Evolutionary conservation across 139 green algal genomes (phyloP).

Genomic region (Pseudopediastrum boryanum): DNA sequence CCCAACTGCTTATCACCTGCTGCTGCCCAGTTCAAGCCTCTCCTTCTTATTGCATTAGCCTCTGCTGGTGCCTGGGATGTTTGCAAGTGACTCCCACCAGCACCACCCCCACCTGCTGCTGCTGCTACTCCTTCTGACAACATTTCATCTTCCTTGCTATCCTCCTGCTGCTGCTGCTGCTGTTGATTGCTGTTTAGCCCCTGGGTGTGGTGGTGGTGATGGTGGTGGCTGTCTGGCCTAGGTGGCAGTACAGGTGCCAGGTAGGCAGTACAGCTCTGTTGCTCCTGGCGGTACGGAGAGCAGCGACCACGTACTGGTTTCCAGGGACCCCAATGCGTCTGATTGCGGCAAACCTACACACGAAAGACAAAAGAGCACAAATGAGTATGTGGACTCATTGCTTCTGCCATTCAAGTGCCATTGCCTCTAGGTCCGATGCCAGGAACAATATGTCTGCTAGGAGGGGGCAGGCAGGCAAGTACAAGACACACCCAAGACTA

Average conservation of each 20-base stretch:
- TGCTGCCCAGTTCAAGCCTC: not conserved
- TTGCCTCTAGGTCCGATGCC: not conserved
- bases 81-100: not conserved
- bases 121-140: not conserved
- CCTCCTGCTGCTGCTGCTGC: conserved; percentile 16
- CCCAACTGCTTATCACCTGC: no score
- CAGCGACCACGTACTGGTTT: conserved; percentile 15
- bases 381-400: not conserved
- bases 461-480: not conserved
- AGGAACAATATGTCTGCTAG: not conserved
- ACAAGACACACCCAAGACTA: not conserved
- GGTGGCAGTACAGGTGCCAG: not conserved
- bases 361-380: not conserved
- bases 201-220: not conserved
- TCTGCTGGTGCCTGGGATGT: not conserved
- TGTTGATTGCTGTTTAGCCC: not conserved
- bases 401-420: not conserved
- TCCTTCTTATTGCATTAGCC: not conserved
- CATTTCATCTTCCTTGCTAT: not conserved
- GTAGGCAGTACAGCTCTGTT: conserved; percentile 33
- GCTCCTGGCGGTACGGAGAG: conserved; percentile 18
- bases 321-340: conserved; percentile 22
- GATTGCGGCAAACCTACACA: conserved; percentile 19
- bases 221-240: not conserved
- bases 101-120: not conserved